phyloP scores from a whole-genome alignment of 2,329 filamentous ascomycete species.

The Arthrobotrys sinensis region DNA sequence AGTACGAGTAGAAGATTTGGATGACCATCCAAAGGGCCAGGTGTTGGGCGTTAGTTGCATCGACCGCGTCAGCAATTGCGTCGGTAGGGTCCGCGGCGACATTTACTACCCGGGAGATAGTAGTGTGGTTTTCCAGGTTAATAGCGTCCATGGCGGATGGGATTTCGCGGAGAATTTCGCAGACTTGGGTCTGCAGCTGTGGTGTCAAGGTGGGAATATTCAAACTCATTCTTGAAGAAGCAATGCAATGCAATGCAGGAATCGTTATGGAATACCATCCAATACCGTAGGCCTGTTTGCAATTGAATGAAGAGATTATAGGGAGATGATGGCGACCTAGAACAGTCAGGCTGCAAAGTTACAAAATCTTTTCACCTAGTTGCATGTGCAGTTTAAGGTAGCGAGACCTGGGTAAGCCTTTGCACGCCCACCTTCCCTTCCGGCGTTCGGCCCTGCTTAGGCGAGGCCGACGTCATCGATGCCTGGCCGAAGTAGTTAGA shows the following conservation, averaged over 20 bases:
- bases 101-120: constrained; percentile 5
- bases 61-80: constrained; percentile 18
- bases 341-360: constrained; percentile 31
- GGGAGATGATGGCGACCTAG: constrained; percentile 18
- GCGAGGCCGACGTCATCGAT: constrained; percentile 58
- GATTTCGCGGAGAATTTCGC: constrained; percentile 26
- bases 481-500: constrained; percentile 5
- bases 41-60: constrained; percentile 15
- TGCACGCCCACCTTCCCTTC: constrained; percentile 37
- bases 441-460: constrained; percentile 27
- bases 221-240: constrained; percentile 1
- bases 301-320: constrained; percentile 5
- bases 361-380: constrained; percentile 25
- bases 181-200: constrained; percentile 20
- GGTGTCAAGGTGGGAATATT: constrained; percentile 21
- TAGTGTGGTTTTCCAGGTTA: constrained; percentile 24
- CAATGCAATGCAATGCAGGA: background rate
- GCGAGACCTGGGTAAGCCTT: constrained; percentile 18
- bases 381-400: constrained; percentile 10
- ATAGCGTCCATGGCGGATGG: constrained; percentile 16
- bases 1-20: constrained; percentile 40
- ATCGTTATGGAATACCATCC: background rate
- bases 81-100: constrained; percentile 17
- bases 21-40: constrained; percentile 19
- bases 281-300: background rate